Base-by-base conservation (phyloP, 345 rosid species). In the Physaria fendleri region DNA sequence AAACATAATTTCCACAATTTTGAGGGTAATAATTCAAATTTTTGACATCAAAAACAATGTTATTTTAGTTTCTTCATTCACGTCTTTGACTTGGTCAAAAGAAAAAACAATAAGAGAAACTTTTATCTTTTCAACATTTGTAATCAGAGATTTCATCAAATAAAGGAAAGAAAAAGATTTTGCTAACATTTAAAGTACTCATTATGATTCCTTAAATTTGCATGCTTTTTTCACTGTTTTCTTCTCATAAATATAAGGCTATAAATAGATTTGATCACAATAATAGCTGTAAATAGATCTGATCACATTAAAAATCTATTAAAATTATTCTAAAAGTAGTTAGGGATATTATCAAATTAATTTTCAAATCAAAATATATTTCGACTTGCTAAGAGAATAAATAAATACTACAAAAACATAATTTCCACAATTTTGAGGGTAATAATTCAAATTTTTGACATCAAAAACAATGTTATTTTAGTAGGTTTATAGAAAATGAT, bases 51-150 rank as follows among this genome's bases (percentile, higher is more conserved):
- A n/a, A n/a, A n/a, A n/a, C n/a, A n/a, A n/a, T n/a, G n/a, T n/a
- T n/a, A n/a, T n/a, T n/a, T n/a, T n/a, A n/a, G n/a, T 28, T 37
- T 66, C 34, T 39, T 57, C 29, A 15, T 49, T 40, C 27, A 67
- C 59, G 59, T 40, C 50, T 32, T 16, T 41, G 65, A 58, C 59
- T 67, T 49, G 59, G 65, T 67, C 59, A 67, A 67, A n/a, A n/a
- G n/a, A n/a, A n/a, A 21, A 24, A 48, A 8, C 13, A 29, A 30
- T 27, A 39, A 29, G 32, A 51, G 6, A 5, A 15, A 21, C 1
- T 32, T 42, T 2, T 13, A 14, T 49, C 34, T 49, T 58, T 58
- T 49, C 65, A 58, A 48, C 34, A 39, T 48, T 57, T 48, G 65
- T 42, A 24, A 48, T 66, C 70, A 45, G 46, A 56, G 14, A 23